Percentiles rank a stretch among this genome's conserved stretches.
Evolutionary conservation across 441 rosid genomes (phyloP).

Genomic region (Pelargonium australe): DNA sequence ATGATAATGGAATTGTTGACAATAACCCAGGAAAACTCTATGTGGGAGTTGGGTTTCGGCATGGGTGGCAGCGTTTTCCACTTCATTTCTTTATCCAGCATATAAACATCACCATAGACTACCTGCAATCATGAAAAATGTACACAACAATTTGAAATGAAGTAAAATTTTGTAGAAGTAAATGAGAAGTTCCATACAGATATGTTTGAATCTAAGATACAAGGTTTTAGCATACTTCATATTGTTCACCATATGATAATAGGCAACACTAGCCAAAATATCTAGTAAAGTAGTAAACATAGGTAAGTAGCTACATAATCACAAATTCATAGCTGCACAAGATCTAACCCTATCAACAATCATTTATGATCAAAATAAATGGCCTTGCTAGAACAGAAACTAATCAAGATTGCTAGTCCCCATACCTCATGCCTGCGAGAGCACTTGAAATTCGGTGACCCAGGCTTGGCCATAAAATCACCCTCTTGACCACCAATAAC

Average conservation of each 20-base stretch:
- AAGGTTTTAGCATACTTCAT: too few relatives aligned
- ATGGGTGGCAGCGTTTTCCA: conserved; percentile 75
- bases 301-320: too few relatives aligned
- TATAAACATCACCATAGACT: conserved; percentile 70
- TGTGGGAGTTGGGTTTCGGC: conserved; percentile 93
- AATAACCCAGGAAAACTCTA: conserved; percentile 81
- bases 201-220: background rate
- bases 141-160: background rate
- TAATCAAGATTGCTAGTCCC: background rate
- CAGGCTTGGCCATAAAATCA: conserved; percentile 98
- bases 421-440: conserved; percentile 77
- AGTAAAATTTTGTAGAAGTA: background rate
- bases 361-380: too few relatives aligned
- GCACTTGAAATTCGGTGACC: conserved; percentile 96
- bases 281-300: too few relatives aligned
- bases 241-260: too few relatives aligned
- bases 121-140: conserved; percentile 40
- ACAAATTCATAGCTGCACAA: too few relatives aligned
- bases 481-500: conserved; percentile 97
- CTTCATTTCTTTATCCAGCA: conserved; percentile 84
- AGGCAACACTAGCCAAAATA: too few relatives aligned
- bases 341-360: too few relatives aligned
- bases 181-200: background rate
- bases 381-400: too few relatives aligned
- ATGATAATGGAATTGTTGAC: conserved; percentile 76